These are phyloP conservation scores for Dothidotthia symphoricarpi DNA, from an alignment of 2,329 filamentous ascomycete species.

Conservation along the genomic window DNA sequence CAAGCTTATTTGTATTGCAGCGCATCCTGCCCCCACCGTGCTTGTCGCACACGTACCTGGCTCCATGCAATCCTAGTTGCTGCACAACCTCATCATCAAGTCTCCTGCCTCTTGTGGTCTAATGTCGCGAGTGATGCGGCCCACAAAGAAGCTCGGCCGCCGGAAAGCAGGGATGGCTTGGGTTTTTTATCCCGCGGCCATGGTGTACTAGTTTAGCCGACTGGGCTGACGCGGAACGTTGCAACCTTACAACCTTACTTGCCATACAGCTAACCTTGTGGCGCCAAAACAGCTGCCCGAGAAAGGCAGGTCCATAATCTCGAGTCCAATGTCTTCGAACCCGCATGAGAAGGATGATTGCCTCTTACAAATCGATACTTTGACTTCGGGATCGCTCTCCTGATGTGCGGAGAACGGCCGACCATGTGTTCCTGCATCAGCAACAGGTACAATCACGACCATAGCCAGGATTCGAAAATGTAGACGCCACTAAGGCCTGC, in stretches of 20 bases:
- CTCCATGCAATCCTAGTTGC: slow-evolving; percentile 14
- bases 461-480: too few species aligned
- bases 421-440: neutral
- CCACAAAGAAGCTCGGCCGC: slow-evolving; percentile 25
- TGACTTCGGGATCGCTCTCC: slow-evolving; percentile 2
- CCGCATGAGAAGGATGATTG: slow-evolving; percentile 4
- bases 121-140: slow-evolving; percentile 7
- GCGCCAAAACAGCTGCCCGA: slow-evolving; percentile 8
- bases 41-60: slow-evolving; percentile 17
- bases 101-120: slow-evolving; percentile 25
- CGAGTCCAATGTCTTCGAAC: slow-evolving; percentile 6
- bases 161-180: too few species aligned
- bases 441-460: too few species aligned
- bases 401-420: neutral
- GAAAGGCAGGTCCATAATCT: slow-evolving; percentile 7
- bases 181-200: slow-evolving; percentile 13
- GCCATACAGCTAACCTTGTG: slow-evolving; percentile 18
- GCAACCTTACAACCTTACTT: slow-evolving; percentile 4
- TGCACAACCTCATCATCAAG: slow-evolving; percentile 2
- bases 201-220: slow-evolving; percentile 7
- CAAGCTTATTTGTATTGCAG: slow-evolving; percentile 25
- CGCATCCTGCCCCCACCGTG: slow-evolving; percentile 12
- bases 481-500: too few species aligned
- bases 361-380: slow-evolving; percentile 10
- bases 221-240: slow-evolving; percentile 18